Evolutionary conservation across 352 stramenopile genomes (phyloP).

Genomic region (Aphanomyces invadans): DNA sequence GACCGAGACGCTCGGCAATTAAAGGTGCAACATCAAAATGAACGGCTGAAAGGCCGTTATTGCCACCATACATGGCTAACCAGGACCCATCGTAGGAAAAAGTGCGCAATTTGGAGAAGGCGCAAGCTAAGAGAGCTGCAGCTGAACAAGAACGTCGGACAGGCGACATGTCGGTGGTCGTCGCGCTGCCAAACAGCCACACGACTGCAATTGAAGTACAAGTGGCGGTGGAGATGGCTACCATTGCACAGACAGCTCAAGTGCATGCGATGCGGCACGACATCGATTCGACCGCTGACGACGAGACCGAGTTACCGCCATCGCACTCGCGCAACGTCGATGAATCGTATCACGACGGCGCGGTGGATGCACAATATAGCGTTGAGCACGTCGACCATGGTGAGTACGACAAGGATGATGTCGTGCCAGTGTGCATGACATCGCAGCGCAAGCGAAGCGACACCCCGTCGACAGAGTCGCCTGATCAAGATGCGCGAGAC

Average conservation of each 20-base stretch:
- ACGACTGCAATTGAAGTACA: no score
- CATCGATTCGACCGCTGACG: no score
- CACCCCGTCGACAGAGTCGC: no score
- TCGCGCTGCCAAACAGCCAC: no score
- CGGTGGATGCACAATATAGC: no score
- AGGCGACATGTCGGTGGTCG: neutral
- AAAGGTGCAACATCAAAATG: neutral
- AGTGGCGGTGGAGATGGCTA: no score
- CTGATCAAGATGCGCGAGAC: no score
- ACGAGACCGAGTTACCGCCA: neutral
- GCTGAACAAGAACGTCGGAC: neutral
- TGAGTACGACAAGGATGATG: neutral
- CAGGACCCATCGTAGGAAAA: conserved; percentile 5
- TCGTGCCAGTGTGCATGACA: neutral
- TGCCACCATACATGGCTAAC: neutral
- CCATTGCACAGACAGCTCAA: no score
- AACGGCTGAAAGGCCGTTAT: neutral
- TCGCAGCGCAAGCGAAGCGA: neutral
- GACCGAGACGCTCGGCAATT: neutral
- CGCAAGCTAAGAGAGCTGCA: neutral
- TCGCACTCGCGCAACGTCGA: no score
- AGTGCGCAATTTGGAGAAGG: neutral
- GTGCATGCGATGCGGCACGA: no score
- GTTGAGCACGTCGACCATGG: no score
- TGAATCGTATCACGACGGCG: no score